Evolutionary conservation across 2,329 filamentous ascomycete genomes (phyloP).

Genomic region (Fusarium praegraminearum): DNA sequence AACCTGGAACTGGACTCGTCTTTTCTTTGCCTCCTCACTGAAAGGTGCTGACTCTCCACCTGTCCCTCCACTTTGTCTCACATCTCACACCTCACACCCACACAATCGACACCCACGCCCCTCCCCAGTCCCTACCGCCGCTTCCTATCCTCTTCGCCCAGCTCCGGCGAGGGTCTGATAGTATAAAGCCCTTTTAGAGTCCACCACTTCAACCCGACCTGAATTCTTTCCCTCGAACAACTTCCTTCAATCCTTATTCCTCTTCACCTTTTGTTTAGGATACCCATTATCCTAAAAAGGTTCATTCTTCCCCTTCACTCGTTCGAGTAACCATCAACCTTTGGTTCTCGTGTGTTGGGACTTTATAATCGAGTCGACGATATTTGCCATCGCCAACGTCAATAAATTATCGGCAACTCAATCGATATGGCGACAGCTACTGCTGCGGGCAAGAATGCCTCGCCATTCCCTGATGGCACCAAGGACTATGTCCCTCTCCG

Average conservation of each 20-base stretch:
- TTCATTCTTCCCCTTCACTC: constrained; percentile 25
- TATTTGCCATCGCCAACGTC: constrained; percentile 23
- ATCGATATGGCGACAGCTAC: constrained; percentile 55
- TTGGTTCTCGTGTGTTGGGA: constrained; percentile 42
- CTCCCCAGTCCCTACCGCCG: constrained; percentile 36
- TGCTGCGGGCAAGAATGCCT: constrained; percentile 52
- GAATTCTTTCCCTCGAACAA: constrained; percentile 23
- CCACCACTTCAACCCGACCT: constrained; percentile 43
- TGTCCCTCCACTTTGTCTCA: constrained; percentile 45
- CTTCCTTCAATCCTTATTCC: constrained; percentile 27
- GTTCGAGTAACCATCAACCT: constrained; percentile 32
- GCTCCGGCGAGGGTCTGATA: constrained; percentile 42
- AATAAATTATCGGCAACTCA: constrained; percentile 11
- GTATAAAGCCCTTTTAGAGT: constrained; percentile 48
- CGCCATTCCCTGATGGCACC: constrained; percentile 64
- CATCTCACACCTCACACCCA: constrained; percentile 30
- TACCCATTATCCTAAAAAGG: constrained; percentile 34
- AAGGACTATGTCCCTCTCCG: constrained; percentile 67
- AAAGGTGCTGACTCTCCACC: constrained; percentile 22
- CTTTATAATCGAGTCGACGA: constrained; percentile 23
- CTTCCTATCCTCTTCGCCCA: constrained; percentile 37
- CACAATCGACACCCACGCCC: constrained; percentile 16
- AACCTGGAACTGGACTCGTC: neutral
- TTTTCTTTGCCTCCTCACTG: constrained; percentile 27
- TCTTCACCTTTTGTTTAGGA: constrained; percentile 34